phyloP scores from a whole-genome alignment of 139 green algal species.

The Nannochloris sp. region DNA sequence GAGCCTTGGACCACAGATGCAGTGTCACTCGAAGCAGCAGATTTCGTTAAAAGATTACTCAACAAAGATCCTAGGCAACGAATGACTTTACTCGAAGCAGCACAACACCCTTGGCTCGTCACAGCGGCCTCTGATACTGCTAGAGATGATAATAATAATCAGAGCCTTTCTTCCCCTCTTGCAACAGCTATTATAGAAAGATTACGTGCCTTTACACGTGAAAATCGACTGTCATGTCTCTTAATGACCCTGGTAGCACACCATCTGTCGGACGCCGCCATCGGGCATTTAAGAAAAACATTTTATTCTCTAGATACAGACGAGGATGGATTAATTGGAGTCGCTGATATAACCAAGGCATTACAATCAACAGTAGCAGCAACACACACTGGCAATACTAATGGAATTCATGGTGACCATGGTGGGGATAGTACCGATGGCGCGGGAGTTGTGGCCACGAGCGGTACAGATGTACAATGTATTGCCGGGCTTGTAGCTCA shows the following conservation, averaged over 20 bases:
- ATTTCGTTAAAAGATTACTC: slow-evolving; percentile 25
- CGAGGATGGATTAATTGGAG: slow-evolving; percentile 43
- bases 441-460: slow-evolving; percentile 18
- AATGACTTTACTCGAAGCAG: slow-evolving; percentile 10
- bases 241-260: slow-evolving; percentile 38
- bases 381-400: no score
- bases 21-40: slow-evolving; percentile 10
- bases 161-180: no score
- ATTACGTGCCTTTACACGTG: slow-evolving; percentile 22
- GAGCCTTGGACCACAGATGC: slow-evolving; percentile 15
- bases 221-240: slow-evolving; percentile 21
- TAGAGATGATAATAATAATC: background rate
- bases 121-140: background rate
- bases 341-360: slow-evolving; percentile 44
- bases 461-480: slow-evolving; percentile 10
- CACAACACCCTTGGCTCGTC: slow-evolving; percentile 25
- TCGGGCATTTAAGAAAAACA: slow-evolving; percentile 45
- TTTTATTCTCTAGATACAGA: slow-evolving; percentile 56
- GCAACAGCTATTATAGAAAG: slow-evolving; percentile 2
- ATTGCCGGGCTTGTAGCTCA: slow-evolving; percentile 7
- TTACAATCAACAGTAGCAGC: no score
- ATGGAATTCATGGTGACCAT: no score
- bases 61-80: slow-evolving; percentile 15
- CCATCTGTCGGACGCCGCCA: slow-evolving; percentile 40
- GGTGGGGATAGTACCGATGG: no score